Base-by-base conservation (phyloP, 192 early-diverging fungal genomes). In the Coemansia sp. region DNA sequence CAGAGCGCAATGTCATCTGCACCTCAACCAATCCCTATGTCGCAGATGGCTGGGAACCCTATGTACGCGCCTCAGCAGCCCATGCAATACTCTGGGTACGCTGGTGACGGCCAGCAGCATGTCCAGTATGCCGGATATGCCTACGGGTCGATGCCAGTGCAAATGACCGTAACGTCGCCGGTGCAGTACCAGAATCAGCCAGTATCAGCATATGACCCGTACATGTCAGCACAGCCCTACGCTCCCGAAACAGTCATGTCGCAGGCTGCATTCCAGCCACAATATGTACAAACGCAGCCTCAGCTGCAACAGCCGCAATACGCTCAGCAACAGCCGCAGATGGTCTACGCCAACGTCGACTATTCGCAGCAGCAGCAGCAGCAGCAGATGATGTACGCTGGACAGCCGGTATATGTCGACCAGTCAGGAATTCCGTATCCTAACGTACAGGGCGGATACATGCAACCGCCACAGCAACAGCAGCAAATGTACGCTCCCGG, bases 401-500 rank as follows among this genome's bases (percentile, higher is more conserved):
- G 24, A 7, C 39, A 54, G 18, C 63, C 38, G 22, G 35, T 57
- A 0, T 51, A 65, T 35, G 32, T 50, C 20, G 47, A 49, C 22
- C 55, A 57, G 20, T 10, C 18, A 18, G 37, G 29, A 22, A 29
- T 63, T 23, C 51, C 37, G 35, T 22, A 58, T 11, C 32, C 55
- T 10, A 39, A 26, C 16, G 16, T 49, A 16, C 66, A 69, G 49
- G 54, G 37, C 11, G 54, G 47, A 35, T 59, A 63, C n/a, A 53
- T 63, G n/a, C 32, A 35, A 9, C 68, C 54, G 23, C 59, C 37
- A 32, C 48, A 49, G 48, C 48, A 48, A 16, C 43, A 48, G n/a
- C 75, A 71, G 59, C 68, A 68, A 57, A 68, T 72, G 65, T 69
- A 78, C 35, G 66, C 75, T n/a, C 75, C 75, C 12, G 69, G 66